Evolutionary conservation across 1,284 basidiomycete genomes (phyloP).

Genomic region (Pascua sp.): DNA sequence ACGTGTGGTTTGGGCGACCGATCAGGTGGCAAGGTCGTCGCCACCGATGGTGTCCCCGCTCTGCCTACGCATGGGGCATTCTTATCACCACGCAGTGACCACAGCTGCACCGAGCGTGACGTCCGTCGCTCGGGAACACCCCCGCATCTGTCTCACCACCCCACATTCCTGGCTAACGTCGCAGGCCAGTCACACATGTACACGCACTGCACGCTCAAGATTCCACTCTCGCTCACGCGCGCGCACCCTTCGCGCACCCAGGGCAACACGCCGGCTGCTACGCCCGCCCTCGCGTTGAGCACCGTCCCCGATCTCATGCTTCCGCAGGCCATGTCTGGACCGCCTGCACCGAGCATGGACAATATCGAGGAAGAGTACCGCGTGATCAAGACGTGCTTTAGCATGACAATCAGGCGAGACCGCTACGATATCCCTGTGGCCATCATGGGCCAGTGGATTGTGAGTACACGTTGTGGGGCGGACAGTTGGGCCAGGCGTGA

Average conservation of each 20-base stretch:
- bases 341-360: slow-evolving; percentile 2
- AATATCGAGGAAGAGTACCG: slow-evolving; percentile 59
- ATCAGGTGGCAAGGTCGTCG: background rate
- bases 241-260: slow-evolving; percentile 21
- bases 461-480: slow-evolving; percentile 15
- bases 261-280: slow-evolving; percentile 20
- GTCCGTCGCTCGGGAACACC: too few relatives aligned
- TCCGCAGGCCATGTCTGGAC: slow-evolving; percentile 16
- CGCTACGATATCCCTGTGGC: slow-evolving; percentile 78
- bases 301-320: slow-evolving; percentile 23
- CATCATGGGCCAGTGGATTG: slow-evolving; percentile 63
- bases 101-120: too few relatives aligned
- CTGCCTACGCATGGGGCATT: background rate
- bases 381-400: slow-evolving; percentile 89
- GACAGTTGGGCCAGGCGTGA: too few relatives aligned
- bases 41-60: background rate
- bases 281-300: slow-evolving; percentile 8
- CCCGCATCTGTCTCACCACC: background rate
- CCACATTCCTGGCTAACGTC: too few relatives aligned
- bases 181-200: slow-evolving; percentile 64
- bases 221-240: slow-evolving; percentile 53
- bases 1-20: too few relatives aligned
- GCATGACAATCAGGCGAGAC: slow-evolving; percentile 88
- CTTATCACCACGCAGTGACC: background rate
- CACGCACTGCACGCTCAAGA: slow-evolving; percentile 85